Evolutionary conservation across 1,284 basidiomycete genomes (phyloP).

Genomic region (Papiliotrema laurentii): DNA sequence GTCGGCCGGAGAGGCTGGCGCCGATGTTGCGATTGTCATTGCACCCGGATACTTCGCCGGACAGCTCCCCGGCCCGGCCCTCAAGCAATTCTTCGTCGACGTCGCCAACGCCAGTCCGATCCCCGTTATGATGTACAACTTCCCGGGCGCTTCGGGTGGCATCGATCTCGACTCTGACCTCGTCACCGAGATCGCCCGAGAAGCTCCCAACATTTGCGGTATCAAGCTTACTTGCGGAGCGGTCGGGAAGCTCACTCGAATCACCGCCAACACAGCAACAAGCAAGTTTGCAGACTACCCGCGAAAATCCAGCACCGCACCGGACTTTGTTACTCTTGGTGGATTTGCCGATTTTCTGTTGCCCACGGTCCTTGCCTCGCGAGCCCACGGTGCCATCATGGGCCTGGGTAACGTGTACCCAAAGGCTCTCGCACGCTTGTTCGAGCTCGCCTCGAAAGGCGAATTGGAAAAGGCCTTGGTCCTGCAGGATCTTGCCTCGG

Average conservation of each 20-base stretch:
- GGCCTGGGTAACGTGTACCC: conserved; percentile 75
- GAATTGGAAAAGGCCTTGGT: conserved; percentile 65
- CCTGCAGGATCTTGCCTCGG: conserved; percentile 72
- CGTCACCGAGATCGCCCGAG: conserved; percentile 68
- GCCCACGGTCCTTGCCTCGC: conserved; percentile 57
- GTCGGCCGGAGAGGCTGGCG: conserved; percentile 72
- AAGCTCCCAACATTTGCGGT: conserved; percentile 57
- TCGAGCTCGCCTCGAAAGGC: conserved; percentile 54
- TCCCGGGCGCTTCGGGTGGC: conserved; percentile 74
- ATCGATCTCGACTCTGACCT: conserved; percentile 83
- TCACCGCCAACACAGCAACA: conserved; percentile 64
- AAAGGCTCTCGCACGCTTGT: conserved; percentile 59
- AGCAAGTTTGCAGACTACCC: conserved; percentile 55
- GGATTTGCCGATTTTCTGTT: conserved; percentile 74
- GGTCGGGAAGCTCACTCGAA: conserved; percentile 82
- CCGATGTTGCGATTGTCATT: conserved; percentile 80
- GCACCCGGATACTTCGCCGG: conserved; percentile 79
- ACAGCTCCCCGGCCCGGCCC: conserved; percentile 60
- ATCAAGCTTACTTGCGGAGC: conserved; percentile 87
- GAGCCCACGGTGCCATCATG: conserved; percentile 72
- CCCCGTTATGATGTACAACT: conserved; percentile 87
- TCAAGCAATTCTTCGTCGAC: conserved; percentile 74
- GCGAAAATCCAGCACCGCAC: conserved; percentile 55
- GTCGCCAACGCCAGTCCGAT: conserved; percentile 72
- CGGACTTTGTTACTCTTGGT: conserved; percentile 66